Conservation (phyloP, 2,329 filamentous ascomycete species). For the Cordyceps militaris region DNA sequence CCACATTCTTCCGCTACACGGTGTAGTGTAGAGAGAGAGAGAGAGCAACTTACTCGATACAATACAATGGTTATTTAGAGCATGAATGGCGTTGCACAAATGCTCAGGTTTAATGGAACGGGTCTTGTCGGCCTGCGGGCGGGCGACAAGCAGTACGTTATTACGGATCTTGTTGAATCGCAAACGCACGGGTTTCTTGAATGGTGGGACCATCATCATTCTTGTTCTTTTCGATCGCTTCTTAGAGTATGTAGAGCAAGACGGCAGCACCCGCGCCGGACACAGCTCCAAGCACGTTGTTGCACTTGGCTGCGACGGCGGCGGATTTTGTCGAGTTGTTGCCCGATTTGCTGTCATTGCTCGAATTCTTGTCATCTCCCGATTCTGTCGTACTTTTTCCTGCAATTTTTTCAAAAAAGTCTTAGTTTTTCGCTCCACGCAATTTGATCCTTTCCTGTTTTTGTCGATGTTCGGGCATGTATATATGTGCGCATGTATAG, state of each 20-base stretch:
- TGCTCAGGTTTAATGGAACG: background rate
- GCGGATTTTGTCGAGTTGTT: background rate
- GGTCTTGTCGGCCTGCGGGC: background rate
- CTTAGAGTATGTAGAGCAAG: constrained; percentile 9
- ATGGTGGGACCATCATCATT: background rate
- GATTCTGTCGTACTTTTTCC: background rate
- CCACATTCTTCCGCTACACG: constrained; percentile 49
- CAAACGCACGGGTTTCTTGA: constrained; percentile 3
- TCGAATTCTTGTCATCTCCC: background rate
- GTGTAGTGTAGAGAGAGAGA: too few species aligned
- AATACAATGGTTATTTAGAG: background rate
- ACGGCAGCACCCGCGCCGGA: constrained; percentile 2
- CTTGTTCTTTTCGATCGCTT: constrained; percentile 4
- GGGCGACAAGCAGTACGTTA: background rate
- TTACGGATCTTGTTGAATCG: constrained; percentile 1
- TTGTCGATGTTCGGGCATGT: background rate
- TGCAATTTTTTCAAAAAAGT: constrained; percentile 8
- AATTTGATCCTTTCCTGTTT: background rate
- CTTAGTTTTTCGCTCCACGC: constrained; percentile 10
- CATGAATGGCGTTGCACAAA: background rate
- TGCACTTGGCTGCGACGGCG: background rate
- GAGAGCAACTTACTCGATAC: constrained; percentile 12
- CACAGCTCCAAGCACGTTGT: constrained; percentile 1
- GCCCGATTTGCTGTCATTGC: background rate
- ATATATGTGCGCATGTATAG: constrained; percentile 2